phyloP scores from a whole-genome alignment of 305 asterid species.

The Solanum aculeatissimum region DNA sequence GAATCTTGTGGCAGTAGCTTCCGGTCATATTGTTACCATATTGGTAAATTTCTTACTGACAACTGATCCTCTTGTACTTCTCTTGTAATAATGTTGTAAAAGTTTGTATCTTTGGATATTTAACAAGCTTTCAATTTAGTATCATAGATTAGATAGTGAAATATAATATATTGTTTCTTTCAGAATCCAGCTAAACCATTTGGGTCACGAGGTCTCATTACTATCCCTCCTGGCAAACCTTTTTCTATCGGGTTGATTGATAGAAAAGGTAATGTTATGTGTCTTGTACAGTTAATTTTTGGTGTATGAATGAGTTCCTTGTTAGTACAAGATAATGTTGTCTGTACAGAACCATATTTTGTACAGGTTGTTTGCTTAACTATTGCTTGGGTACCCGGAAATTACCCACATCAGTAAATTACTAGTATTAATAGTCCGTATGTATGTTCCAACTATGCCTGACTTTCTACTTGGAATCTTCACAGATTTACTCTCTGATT shows the following conservation, averaged over 20 bases:
- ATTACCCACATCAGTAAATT: neutral
- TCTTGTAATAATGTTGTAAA: neutral
- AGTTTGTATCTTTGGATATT: neutral
- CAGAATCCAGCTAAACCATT: constrained; percentile 60
- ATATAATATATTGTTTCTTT: neutral
- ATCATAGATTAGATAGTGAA: neutral
- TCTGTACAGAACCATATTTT: neutral
- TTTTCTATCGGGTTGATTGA: constrained; percentile 62
- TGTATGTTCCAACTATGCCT: neutral
- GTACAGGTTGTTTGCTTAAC: neutral
- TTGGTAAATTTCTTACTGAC: constrained; percentile 26
- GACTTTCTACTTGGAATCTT: constrained; percentile 9
- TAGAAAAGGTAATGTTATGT: constrained; percentile 31
- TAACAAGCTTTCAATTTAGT: neutral
- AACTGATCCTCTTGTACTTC: neutral
- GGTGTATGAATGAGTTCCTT: neutral
- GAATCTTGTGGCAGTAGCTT: constrained; percentile 74
- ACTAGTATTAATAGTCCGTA: neutral
- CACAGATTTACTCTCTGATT: constrained; percentile 42
- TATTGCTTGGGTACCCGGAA: neutral
- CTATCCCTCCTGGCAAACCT: constrained; percentile 41
- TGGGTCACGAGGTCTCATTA: constrained; percentile 70
- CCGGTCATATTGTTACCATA: constrained; percentile 42
- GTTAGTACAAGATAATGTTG: neutral
- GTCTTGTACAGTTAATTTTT: neutral